Evolutionary conservation across 345 rosid species (phyloP).

Genomic region (Lepidium aucheri): DNA sequence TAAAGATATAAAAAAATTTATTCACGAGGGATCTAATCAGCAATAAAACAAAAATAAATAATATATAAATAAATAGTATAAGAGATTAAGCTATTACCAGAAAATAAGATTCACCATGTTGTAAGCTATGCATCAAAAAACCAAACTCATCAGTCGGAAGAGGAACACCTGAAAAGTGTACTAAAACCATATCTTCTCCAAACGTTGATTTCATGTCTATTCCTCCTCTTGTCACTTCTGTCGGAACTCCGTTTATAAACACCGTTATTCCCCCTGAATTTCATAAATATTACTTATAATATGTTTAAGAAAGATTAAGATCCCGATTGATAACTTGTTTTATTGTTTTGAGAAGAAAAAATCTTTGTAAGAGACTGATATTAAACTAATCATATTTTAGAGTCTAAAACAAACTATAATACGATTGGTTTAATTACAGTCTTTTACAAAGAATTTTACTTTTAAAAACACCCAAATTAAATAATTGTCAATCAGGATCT

Average conservation of each 20-base stretch:
- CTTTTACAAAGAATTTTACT: no score
- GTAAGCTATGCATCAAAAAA: slow-evolving; percentile 59
- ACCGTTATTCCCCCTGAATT: slow-evolving; percentile 58
- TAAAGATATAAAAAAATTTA: neutral
- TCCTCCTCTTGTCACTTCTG: slow-evolving; percentile 73
- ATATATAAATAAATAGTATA: neutral
- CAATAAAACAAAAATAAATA: neutral
- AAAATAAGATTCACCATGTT: slow-evolving; percentile 91
- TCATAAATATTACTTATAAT: neutral
- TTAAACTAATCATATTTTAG: no score
- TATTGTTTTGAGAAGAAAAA: no score
- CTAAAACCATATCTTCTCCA: slow-evolving; percentile 62
- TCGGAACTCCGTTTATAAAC: slow-evolving; percentile 74
- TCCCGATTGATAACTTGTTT: no score
- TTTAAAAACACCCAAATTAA: no score
- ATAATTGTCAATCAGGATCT: no score
- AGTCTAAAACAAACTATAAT: no score
- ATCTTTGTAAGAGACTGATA: no score
- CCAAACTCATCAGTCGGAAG: slow-evolving; percentile 77
- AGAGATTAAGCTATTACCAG: slow-evolving; percentile 49
- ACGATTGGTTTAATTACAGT: no score
- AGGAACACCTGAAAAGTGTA: slow-evolving; percentile 74
- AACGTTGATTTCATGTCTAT: slow-evolving; percentile 68
- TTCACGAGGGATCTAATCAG: slow-evolving; percentile 10
- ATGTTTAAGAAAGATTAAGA: neutral